Percentiles rank a stretch among this genome's conserved stretches.
Conservation (phyloP, 2,329 filamentous ascomycete genomes). For the Thielaviopsis populi region DNA sequence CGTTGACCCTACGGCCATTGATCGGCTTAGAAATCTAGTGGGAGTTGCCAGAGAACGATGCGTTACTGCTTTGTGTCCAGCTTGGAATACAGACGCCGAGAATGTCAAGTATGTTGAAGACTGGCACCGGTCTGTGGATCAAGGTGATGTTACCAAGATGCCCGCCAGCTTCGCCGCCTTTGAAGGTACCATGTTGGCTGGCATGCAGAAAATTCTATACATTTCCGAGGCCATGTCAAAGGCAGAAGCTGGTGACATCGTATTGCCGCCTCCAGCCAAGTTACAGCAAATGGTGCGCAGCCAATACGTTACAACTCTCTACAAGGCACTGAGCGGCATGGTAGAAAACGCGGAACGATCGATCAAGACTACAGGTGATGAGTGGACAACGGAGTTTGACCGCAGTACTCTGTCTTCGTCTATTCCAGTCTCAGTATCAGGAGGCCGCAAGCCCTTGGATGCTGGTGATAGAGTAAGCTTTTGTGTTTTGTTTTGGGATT, state of each 20-base stretch:
- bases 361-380: constrained; percentile 47
- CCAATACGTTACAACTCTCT: constrained; percentile 85
- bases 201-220: constrained; percentile 92
- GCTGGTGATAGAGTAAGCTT: constrained; percentile 40
- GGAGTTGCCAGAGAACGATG: constrained; percentile 69
- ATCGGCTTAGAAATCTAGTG: constrained; percentile 62
- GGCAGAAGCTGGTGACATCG: constrained; percentile 58
- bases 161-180: constrained; percentile 74
- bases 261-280: constrained; percentile 73
- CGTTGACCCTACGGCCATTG: constrained; percentile 42
- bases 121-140: constrained; percentile 72
- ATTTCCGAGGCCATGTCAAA: constrained; percentile 72
- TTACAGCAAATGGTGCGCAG: constrained; percentile 78
- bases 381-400: constrained; percentile 40
- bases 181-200: constrained; percentile 63
- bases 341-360: constrained; percentile 86
- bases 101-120: constrained; percentile 86
- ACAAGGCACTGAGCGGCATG: constrained; percentile 88
- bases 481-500: not conserved
- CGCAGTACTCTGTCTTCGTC: not conserved
- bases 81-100: constrained; percentile 88
- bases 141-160: constrained; percentile 80
- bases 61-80: constrained; percentile 68
- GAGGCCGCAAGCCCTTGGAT: constrained; percentile 34
- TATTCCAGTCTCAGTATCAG: constrained; percentile 18